Evolutionary conservation across 306 rosid genomes (phyloP), one percentile per base, ranked within the genome.

Genomic region (Rubus idaeus): DNA sequence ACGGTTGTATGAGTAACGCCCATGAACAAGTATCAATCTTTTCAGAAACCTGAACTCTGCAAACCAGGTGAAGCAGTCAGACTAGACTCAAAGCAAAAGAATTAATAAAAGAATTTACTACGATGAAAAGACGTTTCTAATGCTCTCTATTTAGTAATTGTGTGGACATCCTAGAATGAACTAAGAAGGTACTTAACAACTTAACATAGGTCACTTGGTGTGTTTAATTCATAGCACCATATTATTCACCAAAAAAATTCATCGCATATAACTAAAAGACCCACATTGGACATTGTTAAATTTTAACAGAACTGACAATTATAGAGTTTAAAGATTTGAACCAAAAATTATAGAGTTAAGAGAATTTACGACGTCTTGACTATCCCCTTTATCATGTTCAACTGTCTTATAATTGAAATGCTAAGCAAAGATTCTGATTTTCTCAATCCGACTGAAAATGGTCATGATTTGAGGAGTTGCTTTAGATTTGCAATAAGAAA

Each of bases 1-100:
- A 5, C 99, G 97, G 81, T 96, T 96, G 89, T 96, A 96, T 3
- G 99, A 96, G 86, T 96, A 96, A 70, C 98, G 93, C 75, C 99
- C 99, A 86, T 96, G 99, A 81, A 96, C 97, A 78, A 96, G 94
- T 86, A 96, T 88, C 80, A 96, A 87, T 77, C 99, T 89, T 83
- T 84, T 96, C 74, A 96, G 77, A 80, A 96, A 96, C 81, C 91
- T 91, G 85, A 96, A 96, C 87, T 89, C 99, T 96, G 99, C 84
- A 84, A 83, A 84, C 78, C 77, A 81, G 82, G 62, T 84, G 71
- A 64, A 74, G 68, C 50, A 77, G 79, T 61, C 73, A 63, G 39
- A 77, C 68, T 13, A 23, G 66, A 40, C n/a, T 51, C 20, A 51
- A 5, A 30, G 47, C 18, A 35, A 45, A 35, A 16, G 20, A 20